These are phyloP conservation scores for Zelonia costaricensis DNA, from an alignment of 208 protist species.

Conservation along the genomic window DNA sequence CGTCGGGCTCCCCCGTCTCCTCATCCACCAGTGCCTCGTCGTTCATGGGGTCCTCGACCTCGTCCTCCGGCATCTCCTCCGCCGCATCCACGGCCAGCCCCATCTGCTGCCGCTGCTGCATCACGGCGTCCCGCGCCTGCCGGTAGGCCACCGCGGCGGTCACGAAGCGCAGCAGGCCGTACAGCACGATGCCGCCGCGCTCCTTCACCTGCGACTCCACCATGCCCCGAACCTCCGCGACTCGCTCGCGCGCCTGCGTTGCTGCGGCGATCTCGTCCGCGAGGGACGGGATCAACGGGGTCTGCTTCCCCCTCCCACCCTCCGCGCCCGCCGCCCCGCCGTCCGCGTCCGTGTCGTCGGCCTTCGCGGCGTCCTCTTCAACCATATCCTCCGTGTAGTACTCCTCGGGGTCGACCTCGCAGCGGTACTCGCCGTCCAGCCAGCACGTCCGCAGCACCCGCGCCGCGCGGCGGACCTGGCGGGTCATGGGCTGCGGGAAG, in stretches of 20 bases:
- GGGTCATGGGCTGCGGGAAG: conserved; percentile 56
- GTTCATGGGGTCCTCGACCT: conserved; percentile 65
- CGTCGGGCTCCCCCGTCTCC: conserved; percentile 65
- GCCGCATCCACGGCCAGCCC: conserved; percentile 38
- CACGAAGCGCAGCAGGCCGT: conserved; percentile 60
- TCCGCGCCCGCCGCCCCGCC: not conserved
- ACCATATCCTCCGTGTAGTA: conserved; percentile 53
- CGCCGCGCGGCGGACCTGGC: conserved; percentile 67
- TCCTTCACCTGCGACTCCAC: conserved; percentile 54
- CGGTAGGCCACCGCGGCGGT: conserved; percentile 67
- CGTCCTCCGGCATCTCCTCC: conserved; percentile 75
- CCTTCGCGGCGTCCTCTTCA: conserved; percentile 36
- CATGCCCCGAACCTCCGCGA: conserved; percentile 23
- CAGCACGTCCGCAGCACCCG: conserved; percentile 68
- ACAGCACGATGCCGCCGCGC: conserved; percentile 64
- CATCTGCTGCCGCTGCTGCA: conserved; percentile 40
- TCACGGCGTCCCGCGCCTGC: conserved; percentile 59
- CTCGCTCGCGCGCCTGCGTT: conserved; percentile 31
- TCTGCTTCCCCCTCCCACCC: not conserved
- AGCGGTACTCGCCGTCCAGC: conserved; percentile 70
- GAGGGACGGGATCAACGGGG: conserved; percentile 15
- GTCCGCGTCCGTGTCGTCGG: not conserved
- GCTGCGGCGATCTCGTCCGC: conserved; percentile 26
- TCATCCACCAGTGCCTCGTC: conserved; percentile 73
- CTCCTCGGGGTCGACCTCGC: conserved; percentile 48